Evolutionary conservation across 768 basidiomycete species (phyloP).

Genomic region (Serendipita indica): DNA sequence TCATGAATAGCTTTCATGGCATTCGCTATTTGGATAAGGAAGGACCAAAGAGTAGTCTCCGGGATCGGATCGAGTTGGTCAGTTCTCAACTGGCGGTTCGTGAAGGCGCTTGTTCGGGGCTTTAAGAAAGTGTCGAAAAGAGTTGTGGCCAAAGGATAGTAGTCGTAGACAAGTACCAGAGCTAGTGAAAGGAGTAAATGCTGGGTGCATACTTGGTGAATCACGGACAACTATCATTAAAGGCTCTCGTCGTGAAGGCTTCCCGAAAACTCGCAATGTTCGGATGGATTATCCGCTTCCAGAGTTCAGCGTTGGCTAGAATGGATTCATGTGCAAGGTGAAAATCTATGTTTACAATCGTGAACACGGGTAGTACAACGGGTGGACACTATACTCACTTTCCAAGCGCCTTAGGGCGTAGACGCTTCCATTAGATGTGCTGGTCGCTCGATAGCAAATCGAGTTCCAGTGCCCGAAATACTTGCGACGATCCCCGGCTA

Average conservation of each 20-base stretch:
- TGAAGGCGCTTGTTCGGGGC: constrained; percentile 29
- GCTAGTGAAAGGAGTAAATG: constrained; percentile 32
- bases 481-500: constrained; percentile 46
- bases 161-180: constrained; percentile 81
- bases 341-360: constrained; percentile 40
- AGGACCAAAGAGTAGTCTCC: constrained; percentile 82
- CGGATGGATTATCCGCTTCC: constrained; percentile 76
- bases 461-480: constrained; percentile 72
- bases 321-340: constrained; percentile 69
- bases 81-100: constrained; percentile 25
- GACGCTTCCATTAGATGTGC: constrained; percentile 55
- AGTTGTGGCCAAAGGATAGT: constrained; percentile 70
- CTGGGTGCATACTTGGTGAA: constrained; percentile 9
- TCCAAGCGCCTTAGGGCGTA: constrained; percentile 77
- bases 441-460: constrained; percentile 70
- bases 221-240: constrained; percentile 76
- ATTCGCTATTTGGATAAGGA: constrained; percentile 75
- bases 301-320: constrained; percentile 68
- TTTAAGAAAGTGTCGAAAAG: constrained; percentile 67
- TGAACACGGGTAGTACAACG: constrained; percentile 2
- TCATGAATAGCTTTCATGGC: constrained; percentile 81
- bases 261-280: constrained; percentile 71
- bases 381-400: constrained; percentile 35
- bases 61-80: constrained; percentile 29
- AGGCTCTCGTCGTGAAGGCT: constrained; percentile 88